Evolutionary conservation across 2,329 filamentous ascomycete genomes (phyloP), one percentile per base, ranked within the genome.

Genomic region (Davidsoniella virescens): DNA sequence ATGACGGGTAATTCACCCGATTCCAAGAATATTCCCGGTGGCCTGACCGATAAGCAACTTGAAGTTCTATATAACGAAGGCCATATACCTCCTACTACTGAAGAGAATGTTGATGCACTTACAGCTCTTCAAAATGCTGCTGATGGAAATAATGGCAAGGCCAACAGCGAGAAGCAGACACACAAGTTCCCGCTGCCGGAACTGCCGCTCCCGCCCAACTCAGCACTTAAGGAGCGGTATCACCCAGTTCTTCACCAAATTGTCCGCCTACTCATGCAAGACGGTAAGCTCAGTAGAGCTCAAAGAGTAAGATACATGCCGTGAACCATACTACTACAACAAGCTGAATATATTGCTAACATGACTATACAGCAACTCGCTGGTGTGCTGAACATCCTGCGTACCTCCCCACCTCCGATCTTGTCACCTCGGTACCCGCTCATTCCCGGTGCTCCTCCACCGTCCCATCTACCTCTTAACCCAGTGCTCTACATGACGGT

Each of bases 211-310:
- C 75, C 81, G 8, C 72, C 74, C 49, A 59, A 68, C 26, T 63
- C 70, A 61, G 73, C 85, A 65, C 67, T 90, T 58, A 84, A 87
- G 65, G 72, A 85, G 62, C 78, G 92, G 59, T 94, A 96, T 62
- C 84, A 95, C 61, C 78, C 85, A 1, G 73, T 95, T 6, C 71
- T 96, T 44, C 71, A 82, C 56, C 92, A 95, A 68, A 73, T 96
- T 58, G 94, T 87, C 16, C 88, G 87, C 62, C 71, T 94, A 57
- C 67, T 98, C 55, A 98, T 96, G 90, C 72, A 73, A 59, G 77
- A 96, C 65, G 92, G 92, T 58, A 93, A 95, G 70, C 77, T 94
- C 63, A 83, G 82, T 61, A 75, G 77, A 63, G 92, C 92, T n/a
- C 87, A 98, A 65, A 79, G 80, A 69, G 87, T 94, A 72, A 53